phyloP scores from a whole-genome alignment of 352 stramenopile genomes.

The Pythium rishiriense region DNA sequence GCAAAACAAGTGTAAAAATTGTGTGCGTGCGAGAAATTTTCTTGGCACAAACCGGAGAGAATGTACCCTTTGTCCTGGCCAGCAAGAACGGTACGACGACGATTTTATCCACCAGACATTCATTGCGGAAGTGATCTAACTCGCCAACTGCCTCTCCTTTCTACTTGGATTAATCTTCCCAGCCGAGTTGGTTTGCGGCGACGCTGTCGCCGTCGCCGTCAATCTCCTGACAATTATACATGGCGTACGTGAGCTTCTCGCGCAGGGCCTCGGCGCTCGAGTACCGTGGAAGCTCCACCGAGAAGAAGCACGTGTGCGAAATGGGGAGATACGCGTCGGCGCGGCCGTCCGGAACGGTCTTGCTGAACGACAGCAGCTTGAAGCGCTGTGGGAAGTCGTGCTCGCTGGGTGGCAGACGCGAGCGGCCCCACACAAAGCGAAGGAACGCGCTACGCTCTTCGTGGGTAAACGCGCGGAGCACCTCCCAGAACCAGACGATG shows the following conservation, averaged over 20 bases:
- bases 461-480: conserved; percentile 72
- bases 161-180: conserved; percentile 82
- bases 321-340: conserved; percentile 92
- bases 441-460: conserved; percentile 86
- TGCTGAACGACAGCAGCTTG: conserved; percentile 90
- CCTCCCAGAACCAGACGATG: conserved; percentile 88
- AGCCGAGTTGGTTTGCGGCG: conserved; percentile 77
- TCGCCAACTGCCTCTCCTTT: no score
- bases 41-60: no score
- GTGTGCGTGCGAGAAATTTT: no score
- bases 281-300: conserved; percentile 94
- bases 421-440: conserved; percentile 92
- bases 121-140: no score
- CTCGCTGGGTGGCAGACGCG: conserved; percentile 74
- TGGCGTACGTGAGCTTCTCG: conserved; percentile 88
- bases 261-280: conserved; percentile 72
- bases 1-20: neutral
- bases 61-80: no score
- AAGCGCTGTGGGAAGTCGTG: conserved; percentile 90
- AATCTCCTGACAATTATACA: conserved; percentile 94
- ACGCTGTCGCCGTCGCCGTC: conserved; percentile 85
- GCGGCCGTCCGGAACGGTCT: conserved; percentile 20
- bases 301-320: conserved; percentile 99
- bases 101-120: no score
- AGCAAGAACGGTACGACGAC: no score